These are phyloP conservation scores for Albophoma yamanashiensis DNA, from an alignment of 2,329 filamentous ascomycete genomes.

Conservation along the genomic window DNA sequence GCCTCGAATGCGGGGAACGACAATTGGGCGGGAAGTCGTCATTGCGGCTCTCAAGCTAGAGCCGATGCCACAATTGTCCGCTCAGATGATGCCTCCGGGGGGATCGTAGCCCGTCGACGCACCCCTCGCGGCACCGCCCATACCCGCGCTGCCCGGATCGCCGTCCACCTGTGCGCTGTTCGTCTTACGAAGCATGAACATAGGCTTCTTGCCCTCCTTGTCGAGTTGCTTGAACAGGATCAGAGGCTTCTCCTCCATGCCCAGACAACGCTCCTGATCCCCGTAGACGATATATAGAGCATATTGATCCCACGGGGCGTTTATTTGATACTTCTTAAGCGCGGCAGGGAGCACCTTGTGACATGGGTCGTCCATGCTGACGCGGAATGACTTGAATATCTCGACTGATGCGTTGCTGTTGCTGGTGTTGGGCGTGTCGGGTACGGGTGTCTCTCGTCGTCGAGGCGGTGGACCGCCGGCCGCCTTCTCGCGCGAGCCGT, in stretches of 20 bases:
- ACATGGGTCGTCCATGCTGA: constrained; percentile 96
- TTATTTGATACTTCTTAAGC: constrained; percentile 96
- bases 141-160: constrained; percentile 42
- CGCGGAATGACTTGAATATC: constrained; percentile 97
- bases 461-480: constrained; percentile 31
- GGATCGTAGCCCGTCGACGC: constrained; percentile 41
- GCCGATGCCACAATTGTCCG: neutral
- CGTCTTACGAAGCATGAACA: constrained; percentile 89
- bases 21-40: neutral
- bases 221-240: constrained; percentile 97
- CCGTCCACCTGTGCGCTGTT: constrained; percentile 43
- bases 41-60: neutral
- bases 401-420: constrained; percentile 61
- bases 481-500: constrained; percentile 19
- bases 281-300: constrained; percentile 97
- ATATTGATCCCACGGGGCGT: constrained; percentile 94
- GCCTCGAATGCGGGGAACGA: neutral
- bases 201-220: constrained; percentile 93
- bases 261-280: constrained; percentile 91
- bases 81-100: constrained; percentile 48
- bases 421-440: constrained; percentile 46
- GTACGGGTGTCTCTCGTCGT: constrained; percentile 50
- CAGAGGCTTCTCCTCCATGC: constrained; percentile 83
- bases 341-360: constrained; percentile 94
- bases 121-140: constrained; percentile 34